Percentiles rank a stretch among this genome's conserved stretches.
These are phyloP conservation scores for Tulasnella sp. DNA, from an alignment of 768 basidiomycete genomes.

Conservation along the genomic window DNA sequence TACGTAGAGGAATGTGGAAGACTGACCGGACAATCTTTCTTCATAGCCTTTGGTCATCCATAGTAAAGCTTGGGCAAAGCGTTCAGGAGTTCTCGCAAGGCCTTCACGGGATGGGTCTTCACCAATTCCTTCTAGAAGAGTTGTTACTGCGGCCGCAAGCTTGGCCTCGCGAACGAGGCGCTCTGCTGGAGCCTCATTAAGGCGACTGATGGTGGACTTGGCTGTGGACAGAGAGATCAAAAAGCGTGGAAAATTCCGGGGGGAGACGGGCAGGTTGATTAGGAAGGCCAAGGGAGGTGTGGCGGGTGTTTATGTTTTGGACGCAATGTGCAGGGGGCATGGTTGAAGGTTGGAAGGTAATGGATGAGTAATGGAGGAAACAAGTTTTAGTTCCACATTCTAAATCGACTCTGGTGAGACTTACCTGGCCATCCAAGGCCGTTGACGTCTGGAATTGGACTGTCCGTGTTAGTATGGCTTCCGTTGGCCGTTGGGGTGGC, in stretches of 20 bases:
- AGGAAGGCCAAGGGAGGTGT: constrained; percentile 13
- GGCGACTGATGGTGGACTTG: constrained; percentile 76
- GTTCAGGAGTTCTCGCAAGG: constrained; percentile 77
- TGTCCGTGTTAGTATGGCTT: constrained; percentile 16
- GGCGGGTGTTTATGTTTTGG: neutral
- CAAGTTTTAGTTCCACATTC: neutral
- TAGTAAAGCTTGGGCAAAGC: constrained; percentile 92
- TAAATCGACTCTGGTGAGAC: constrained; percentile 20
- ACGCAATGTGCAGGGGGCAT: neutral
- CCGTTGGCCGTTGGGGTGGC: constrained; percentile 41
- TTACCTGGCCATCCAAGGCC: constrained; percentile 91
- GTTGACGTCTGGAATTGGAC: constrained; percentile 40
- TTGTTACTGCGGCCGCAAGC: constrained; percentile 74
- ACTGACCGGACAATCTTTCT: constrained; percentile 73
- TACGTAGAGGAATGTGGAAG: constrained; percentile 20
- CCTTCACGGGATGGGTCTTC: constrained; percentile 97
- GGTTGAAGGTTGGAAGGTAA: neutral
- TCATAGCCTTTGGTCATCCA: constrained; percentile 99
- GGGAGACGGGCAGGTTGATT: constrained; percentile 9
- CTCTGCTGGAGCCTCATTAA: constrained; percentile 68
- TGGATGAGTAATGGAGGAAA: neutral
- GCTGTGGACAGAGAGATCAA: constrained; percentile 34
- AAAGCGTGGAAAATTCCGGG: neutral
- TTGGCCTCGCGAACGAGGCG: constrained; percentile 57
- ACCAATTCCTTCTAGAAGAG: constrained; percentile 91